These are phyloP conservation scores for Debaryomyces castellii DNA, from an alignment of 805 yeast genomes.

Conservation along the genomic window DNA sequence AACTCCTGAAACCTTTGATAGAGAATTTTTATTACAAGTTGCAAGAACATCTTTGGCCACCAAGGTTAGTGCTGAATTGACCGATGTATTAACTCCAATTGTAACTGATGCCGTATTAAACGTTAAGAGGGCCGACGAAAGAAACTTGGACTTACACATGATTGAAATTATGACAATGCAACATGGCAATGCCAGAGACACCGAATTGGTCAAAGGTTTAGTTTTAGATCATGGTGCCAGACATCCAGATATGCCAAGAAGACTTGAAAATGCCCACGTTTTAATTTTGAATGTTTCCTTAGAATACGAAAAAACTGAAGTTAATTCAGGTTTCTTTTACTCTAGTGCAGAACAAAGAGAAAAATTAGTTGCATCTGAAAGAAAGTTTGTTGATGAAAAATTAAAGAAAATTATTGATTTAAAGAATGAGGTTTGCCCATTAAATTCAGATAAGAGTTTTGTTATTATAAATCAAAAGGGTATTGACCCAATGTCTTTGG, in stretches of 20 bases:
- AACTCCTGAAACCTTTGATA: constrained; percentile 55
- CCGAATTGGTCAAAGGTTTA: constrained; percentile 80
- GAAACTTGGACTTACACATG: constrained; percentile 85
- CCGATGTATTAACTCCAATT: constrained; percentile 84
- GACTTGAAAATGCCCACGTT: constrained; percentile 78
- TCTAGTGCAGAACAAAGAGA: constrained; percentile 96
- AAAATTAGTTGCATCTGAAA: constrained; percentile 87
- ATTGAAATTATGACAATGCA: constrained; percentile 98
- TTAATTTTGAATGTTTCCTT: constrained; percentile 89
- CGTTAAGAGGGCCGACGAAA: constrained; percentile 51
- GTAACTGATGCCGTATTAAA: constrained; percentile 94
- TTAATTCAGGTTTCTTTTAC: constrained; percentile 92
- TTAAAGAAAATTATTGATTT: constrained; percentile 86
- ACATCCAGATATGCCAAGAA: constrained; percentile 98
- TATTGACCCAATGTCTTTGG: constrained; percentile 96
- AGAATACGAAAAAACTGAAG: constrained; percentile 97
- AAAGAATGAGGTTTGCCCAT: constrained; percentile 87
- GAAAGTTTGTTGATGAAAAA: constrained; percentile 92
- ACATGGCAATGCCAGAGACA: constrained; percentile 81
- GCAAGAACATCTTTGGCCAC: constrained; percentile 89
- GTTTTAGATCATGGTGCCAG: constrained; percentile 98
- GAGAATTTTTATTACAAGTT: constrained; percentile 87
- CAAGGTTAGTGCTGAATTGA: constrained; percentile 74
- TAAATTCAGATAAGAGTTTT: constrained; percentile 71
- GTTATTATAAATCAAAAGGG: constrained; percentile 98